A percentile compares a stretch with the other conserved stretches of the same genome.
Conservation (phyloP, 306 rosid species). For the Cicer chorassanicum region DNA sequence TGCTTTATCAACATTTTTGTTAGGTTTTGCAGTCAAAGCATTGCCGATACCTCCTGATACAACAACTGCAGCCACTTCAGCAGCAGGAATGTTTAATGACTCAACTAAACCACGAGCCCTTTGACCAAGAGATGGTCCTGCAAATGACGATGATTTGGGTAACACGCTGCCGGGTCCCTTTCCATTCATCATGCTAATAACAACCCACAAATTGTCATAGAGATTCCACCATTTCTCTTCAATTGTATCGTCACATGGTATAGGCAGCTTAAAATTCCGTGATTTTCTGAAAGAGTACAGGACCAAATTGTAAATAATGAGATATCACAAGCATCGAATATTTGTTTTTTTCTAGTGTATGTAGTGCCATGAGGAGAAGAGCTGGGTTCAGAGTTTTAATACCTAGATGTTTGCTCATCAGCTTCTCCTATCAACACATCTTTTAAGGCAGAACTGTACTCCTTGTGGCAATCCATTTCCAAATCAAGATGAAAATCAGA, state of each 20-base stretch:
- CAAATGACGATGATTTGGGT: constrained; percentile 67
- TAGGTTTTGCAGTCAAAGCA: constrained; percentile 87
- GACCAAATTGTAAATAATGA: constrained; percentile 43
- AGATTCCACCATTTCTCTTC: constrained; percentile 90
- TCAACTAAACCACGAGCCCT: constrained; percentile 98
- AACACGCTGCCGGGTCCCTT: constrained; percentile 74
- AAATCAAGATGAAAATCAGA: constrained; percentile 63
- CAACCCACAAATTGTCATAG: constrained; percentile 80
- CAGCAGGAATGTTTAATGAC: constrained; percentile 98
- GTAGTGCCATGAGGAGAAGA: neutral
- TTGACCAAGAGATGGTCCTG: constrained; percentile 86
- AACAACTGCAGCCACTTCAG: constrained; percentile 99
- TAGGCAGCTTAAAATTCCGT: constrained; percentile 56
- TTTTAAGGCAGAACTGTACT: constrained; percentile 72
- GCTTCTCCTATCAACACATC: constrained; percentile 74
- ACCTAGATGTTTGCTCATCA: constrained; percentile 69
- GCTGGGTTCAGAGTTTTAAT: constrained; percentile 39
- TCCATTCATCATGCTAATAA: constrained; percentile 81
- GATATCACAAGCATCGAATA: constrained; percentile 26
- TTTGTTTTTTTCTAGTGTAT: neutral
- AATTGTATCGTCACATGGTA: constrained; percentile 51
- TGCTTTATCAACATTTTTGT: constrained; percentile 87
- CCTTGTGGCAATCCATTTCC: constrained; percentile 73
- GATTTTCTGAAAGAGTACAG: constrained; percentile 54
- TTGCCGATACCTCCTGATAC: constrained; percentile 94